Evolutionary conservation across 345 rosid genomes (phyloP).

Genomic region (Nasturtium officinale): DNA sequence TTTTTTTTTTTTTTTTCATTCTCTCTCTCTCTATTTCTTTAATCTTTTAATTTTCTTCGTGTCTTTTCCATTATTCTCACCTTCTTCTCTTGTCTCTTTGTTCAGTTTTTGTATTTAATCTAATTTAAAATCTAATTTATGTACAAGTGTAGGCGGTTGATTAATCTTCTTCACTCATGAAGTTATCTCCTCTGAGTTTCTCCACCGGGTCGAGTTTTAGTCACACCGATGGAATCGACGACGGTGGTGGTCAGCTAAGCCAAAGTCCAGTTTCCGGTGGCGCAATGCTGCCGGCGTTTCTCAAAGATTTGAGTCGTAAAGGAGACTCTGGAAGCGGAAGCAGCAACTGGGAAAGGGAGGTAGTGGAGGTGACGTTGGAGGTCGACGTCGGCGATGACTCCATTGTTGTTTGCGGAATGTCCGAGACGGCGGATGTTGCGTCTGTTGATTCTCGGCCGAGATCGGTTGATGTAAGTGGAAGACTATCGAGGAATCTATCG

Average conservation of each 20-base stretch:
- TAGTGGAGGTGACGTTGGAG: constrained; percentile 84
- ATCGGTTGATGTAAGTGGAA: constrained; percentile 21
- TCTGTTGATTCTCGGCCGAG: constrained; percentile 34
- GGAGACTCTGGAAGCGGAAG: constrained; percentile 42
- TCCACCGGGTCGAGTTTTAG: constrained; percentile 56
- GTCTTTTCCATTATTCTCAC: constrained; percentile 1
- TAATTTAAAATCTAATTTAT: background rate
- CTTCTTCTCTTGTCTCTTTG: constrained; percentile 2
- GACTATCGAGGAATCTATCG: constrained; percentile 53
- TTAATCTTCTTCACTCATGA: constrained; percentile 23
- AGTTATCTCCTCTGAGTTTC: constrained; percentile 54
- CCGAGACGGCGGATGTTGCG: constrained; percentile 36
- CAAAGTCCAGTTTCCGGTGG: constrained; percentile 52
- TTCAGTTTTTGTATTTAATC: background rate
- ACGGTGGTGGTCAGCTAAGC: constrained; percentile 42
- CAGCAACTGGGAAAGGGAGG: constrained; percentile 48
- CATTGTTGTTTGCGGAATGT: constrained; percentile 67
- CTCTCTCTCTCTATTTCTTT: constrained; percentile 10
- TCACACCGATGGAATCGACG: constrained; percentile 53
- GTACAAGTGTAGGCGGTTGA: constrained; percentile 25
- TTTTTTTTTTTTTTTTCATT: background rate
- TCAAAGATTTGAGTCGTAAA: constrained; percentile 56
- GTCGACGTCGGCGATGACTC: constrained; percentile 62
- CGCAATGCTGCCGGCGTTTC: constrained; percentile 84
- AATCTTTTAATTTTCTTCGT: constrained; percentile 8